These are phyloP conservation scores for Solanum hybrid DNA, from an alignment of 305 asterid species.

Conservation along the genomic window DNA sequence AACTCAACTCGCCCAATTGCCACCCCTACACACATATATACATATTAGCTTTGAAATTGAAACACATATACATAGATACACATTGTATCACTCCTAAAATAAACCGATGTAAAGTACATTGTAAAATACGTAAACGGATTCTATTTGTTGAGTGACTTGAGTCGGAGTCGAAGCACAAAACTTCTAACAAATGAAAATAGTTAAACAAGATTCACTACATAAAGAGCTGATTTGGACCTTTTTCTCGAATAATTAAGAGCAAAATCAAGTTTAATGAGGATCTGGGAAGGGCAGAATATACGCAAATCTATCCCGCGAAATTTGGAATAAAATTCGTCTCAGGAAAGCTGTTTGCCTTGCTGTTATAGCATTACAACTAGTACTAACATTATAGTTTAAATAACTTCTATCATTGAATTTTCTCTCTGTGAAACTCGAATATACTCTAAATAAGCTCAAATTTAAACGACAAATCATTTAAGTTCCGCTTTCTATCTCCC, in stretches of 20 bases:
- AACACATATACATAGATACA: background rate
- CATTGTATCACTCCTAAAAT: background rate
- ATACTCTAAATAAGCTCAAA: background rate
- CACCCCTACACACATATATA: too few species aligned
- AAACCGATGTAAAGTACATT: background rate
- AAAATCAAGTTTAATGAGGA: background rate
- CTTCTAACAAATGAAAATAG: too few species aligned
- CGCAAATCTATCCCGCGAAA: background rate
- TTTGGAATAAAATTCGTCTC: background rate
- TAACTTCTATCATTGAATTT: background rate
- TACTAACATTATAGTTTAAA: background rate
- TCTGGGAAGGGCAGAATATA: accelerated
- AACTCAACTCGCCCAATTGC: too few species aligned
- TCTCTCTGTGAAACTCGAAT: background rate
- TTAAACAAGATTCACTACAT: too few species aligned
- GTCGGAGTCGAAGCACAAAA: too few species aligned
- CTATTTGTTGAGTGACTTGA: too few species aligned
- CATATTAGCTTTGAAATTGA: background rate
- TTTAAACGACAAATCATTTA: background rate
- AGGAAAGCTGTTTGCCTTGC: background rate
- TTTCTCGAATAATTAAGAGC: background rate
- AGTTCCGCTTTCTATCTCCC: background rate
- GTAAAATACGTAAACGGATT: background rate
- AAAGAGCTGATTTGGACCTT: background rate
- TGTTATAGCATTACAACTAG: background rate